Percentiles rank a stretch among this genome's conserved stretches.
These are phyloP conservation scores for Phycomyces nitens DNA, from an alignment of 192 early-diverging fungal species.

Conservation along the genomic window DNA sequence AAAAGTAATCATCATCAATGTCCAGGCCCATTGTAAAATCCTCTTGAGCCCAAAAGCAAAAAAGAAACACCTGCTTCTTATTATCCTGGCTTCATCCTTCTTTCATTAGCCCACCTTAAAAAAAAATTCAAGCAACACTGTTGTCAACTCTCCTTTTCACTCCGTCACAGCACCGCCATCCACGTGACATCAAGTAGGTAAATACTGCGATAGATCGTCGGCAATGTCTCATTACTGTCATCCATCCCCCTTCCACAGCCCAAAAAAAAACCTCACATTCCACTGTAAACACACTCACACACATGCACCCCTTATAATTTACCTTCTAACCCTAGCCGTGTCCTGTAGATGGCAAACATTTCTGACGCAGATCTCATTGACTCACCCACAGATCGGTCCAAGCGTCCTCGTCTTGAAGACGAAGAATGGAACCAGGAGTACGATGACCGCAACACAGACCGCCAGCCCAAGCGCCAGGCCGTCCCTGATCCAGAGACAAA, in stretches of 20 bases:
- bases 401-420: conserved; percentile 30
- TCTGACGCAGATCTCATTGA: conserved; percentile 14
- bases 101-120: not conserved
- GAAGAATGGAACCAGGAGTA: conserved; percentile 28
- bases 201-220: not conserved
- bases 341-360: conserved; percentile 60
- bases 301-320: no score
- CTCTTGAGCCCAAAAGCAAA: no score
- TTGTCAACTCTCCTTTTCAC: not conserved
- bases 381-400: conserved; percentile 34
- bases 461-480: conserved; percentile 30
- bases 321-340: conserved; percentile 37
- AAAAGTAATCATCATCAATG: no score
- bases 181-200: conserved; percentile 1
- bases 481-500: conserved; percentile 37
- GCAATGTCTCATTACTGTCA: not conserved
- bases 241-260: no score
- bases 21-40: no score
- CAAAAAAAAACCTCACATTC: no score
- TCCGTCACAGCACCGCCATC: not conserved
- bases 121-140: not conserved
- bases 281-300: no score
- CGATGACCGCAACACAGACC: conserved; percentile 16
- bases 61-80: no score
- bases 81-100: no score